These are phyloP conservation scores for Discostella stelligera DNA, from an alignment of 352 stramenopile genomes.

Conservation along the genomic window DNA sequence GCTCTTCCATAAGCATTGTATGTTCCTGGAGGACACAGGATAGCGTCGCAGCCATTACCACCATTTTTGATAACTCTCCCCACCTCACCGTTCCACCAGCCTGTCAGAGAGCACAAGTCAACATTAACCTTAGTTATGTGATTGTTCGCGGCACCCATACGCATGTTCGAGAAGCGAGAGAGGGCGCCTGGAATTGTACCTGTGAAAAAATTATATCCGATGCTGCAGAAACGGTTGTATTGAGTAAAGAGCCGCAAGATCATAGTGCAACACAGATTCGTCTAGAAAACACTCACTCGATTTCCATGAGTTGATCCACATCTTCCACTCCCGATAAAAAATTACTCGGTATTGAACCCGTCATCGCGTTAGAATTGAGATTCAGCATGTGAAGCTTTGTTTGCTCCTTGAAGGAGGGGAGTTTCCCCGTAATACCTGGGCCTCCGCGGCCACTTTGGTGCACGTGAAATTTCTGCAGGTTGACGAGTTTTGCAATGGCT, in stretches of 20 bases:
- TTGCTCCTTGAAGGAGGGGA: conserved; percentile 68
- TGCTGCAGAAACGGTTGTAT: conserved; percentile 10
- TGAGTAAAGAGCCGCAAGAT: conserved; percentile 4
- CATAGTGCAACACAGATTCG: too few species aligned
- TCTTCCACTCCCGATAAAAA: conserved; percentile 71
- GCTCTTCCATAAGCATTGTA: conserved; percentile 71
- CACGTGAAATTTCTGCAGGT: conserved; percentile 61
- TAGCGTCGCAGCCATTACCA: conserved; percentile 69
- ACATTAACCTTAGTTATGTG: conserved; percentile 53
- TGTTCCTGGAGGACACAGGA: conserved; percentile 74
- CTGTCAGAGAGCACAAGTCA: conserved; percentile 55
- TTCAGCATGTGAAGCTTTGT: conserved; percentile 73
- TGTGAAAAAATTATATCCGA: conserved; percentile 67
- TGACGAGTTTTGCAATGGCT: conserved; percentile 46
- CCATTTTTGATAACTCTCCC: conserved; percentile 41
- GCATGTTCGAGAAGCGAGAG: conserved; percentile 63
- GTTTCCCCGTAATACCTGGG: conserved; percentile 62
- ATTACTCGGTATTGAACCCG: conserved; percentile 64
- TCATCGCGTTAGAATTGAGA: conserved; percentile 73
- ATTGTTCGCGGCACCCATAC: conserved; percentile 64
- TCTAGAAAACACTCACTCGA: conserved; percentile 29
- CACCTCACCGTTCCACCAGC: conserved; percentile 76
- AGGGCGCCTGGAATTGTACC: conserved; percentile 49
- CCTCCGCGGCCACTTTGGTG: conserved; percentile 45
- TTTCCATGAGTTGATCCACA: conserved; percentile 57